These are phyloP conservation scores for Phytophthora hibernalis DNA, from an alignment of 352 stramenopile genomes.

Conservation along the genomic window DNA sequence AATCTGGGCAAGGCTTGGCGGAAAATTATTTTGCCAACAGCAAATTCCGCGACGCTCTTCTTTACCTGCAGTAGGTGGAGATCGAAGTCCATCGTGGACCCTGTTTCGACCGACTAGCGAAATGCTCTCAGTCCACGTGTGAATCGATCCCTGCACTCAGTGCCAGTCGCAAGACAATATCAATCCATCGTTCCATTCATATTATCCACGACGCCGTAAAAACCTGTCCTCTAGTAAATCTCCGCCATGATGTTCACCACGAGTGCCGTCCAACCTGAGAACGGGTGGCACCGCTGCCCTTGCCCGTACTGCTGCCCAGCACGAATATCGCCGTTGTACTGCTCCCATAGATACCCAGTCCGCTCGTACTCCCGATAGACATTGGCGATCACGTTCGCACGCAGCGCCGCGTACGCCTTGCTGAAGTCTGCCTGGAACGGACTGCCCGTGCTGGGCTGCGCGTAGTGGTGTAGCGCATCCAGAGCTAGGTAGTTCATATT, in stretches of 20 bases:
- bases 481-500: conserved; percentile 94
- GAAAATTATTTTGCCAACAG: too few species aligned
- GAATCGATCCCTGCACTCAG: too few species aligned
- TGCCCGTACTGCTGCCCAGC: conserved; percentile 58
- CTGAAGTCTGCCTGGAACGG: conserved; percentile 55
- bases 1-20: too few species aligned
- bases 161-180: too few species aligned
- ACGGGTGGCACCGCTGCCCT: conserved; percentile 92
- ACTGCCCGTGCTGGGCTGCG: conserved; percentile 41
- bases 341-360: conserved; percentile 94
- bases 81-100: too few species aligned
- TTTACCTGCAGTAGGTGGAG: too few species aligned
- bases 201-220: not conserved
- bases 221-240: conserved; percentile 66
- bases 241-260: conserved; percentile 95
- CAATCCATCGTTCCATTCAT: not conserved
- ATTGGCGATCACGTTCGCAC: conserved; percentile 66
- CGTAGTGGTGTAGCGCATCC: conserved; percentile 84
- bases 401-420: conserved; percentile 56
- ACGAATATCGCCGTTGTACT: conserved; percentile 89
- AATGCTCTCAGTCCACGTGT: too few species aligned
- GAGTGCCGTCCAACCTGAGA: conserved; percentile 94
- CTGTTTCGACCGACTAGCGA: too few species aligned
- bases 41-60: too few species aligned
- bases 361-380: conserved; percentile 84